Conservation (phyloP, 2,329 filamentous ascomycete species). For the Exserohilum rostratum region DNA sequence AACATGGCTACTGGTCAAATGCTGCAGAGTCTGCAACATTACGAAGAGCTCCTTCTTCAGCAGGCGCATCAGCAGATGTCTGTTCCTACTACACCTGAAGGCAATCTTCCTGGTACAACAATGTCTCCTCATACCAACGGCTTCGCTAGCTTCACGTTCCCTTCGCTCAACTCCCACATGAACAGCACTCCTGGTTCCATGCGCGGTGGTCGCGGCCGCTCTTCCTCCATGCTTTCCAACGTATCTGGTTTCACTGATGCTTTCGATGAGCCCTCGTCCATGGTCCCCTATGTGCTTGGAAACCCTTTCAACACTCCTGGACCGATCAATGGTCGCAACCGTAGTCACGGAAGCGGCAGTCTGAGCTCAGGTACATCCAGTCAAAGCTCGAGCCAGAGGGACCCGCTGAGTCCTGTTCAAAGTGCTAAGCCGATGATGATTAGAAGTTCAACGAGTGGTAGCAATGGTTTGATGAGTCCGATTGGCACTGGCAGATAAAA, state of each 20-base stretch:
- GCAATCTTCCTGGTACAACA: constrained; percentile 60
- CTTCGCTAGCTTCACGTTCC: constrained; percentile 48
- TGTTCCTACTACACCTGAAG: constrained; percentile 64
- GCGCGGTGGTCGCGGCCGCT: constrained; percentile 53
- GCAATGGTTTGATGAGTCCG: constrained; percentile 39
- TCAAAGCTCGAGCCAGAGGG: constrained; percentile 46
- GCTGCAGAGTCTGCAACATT: constrained; percentile 45
- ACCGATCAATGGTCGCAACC: constrained; percentile 46
- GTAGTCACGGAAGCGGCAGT: constrained; percentile 58
- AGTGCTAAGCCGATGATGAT: constrained; percentile 42
- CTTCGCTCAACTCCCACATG: constrained; percentile 36
- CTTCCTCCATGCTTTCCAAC: constrained; percentile 60
- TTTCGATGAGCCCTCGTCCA: constrained; percentile 45
- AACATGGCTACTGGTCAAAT: constrained; percentile 46
- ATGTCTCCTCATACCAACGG: constrained; percentile 44
- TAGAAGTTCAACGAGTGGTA: constrained; percentile 40
- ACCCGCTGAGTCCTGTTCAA: constrained; percentile 48
- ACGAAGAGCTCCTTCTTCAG: constrained; percentile 50
- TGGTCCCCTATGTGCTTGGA: constrained; percentile 34
- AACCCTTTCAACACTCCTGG: constrained; percentile 49
- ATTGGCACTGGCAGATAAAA: constrained; percentile 35
- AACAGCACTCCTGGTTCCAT: constrained; percentile 44
- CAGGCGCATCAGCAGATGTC: constrained; percentile 46
- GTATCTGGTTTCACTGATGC: constrained; percentile 59
- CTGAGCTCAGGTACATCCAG: constrained; percentile 52